phyloP scores from a whole-genome alignment of 768 basidiomycete genomes.

The Chalciporus piperatus region DNA sequence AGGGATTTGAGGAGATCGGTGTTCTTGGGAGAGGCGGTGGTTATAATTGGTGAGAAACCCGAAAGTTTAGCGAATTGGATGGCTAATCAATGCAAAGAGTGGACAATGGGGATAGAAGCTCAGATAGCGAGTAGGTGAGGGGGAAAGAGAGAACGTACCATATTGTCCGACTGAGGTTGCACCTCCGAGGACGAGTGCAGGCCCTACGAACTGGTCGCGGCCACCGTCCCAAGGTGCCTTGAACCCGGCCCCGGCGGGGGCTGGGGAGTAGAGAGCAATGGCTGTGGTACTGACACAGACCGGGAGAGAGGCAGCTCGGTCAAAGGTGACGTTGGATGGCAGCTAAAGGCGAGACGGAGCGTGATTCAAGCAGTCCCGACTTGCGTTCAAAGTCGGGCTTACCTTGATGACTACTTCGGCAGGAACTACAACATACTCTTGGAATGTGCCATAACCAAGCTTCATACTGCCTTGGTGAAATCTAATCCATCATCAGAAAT shows the following conservation, averaged over 20 bases:
- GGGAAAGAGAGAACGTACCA: slow-evolving; percentile 19
- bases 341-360: slow-evolving; percentile 21
- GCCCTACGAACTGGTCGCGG: slow-evolving; percentile 28
- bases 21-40: slow-evolving; percentile 39
- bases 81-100: slow-evolving; percentile 10
- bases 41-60: slow-evolving; percentile 37
- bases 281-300: slow-evolving; percentile 31
- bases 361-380: too few relatives aligned
- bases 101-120: slow-evolving; percentile 3
- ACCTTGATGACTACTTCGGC: slow-evolving; percentile 23
- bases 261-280: slow-evolving; percentile 31
- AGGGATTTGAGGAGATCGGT: slow-evolving; percentile 30
- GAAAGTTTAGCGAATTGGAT: slow-evolving; percentile 36
- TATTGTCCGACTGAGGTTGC: slow-evolving; percentile 37
- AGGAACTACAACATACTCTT: slow-evolving; percentile 25
- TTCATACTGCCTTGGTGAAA: slow-evolving; percentile 5
- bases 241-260: slow-evolving; percentile 28
- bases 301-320: slow-evolving; percentile 39
- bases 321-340: slow-evolving; percentile 35
- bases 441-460: slow-evolving; percentile 19
- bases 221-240: slow-evolving; percentile 36
- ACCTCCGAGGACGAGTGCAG: slow-evolving; percentile 38
- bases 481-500: neutral
- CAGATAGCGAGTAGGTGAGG: slow-evolving; percentile 23
- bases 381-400: slow-evolving; percentile 8